Evolutionary conservation across 2,329 filamentous ascomycete species (phyloP), one percentile per base, ranked within the genome.

Genomic region (Fusarium gaditjirri): DNA sequence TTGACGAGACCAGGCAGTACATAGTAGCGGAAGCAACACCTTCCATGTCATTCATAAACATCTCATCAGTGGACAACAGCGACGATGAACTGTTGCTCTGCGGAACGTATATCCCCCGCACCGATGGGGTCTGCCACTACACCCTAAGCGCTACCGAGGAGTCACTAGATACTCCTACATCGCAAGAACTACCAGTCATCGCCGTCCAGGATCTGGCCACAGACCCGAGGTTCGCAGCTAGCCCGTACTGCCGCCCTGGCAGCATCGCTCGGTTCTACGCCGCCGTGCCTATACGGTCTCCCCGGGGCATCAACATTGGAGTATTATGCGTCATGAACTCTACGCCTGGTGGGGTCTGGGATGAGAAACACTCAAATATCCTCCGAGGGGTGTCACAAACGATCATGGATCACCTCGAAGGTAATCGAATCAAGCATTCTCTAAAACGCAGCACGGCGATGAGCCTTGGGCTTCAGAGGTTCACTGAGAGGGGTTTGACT

Each of bases 251-350:
- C 0, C 14, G 54, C 8, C 9, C 16, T 31, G 29, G 31, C 8
- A 21, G 50, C 10, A 19, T 36, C 16, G 55, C 43, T 7, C 19
- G 16, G 16, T 65, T 36, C 0, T 61, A 65, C 25, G 61, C 61
- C 8, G 23, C 61, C 9, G 23, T 65, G 1, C 61, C 61, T 0
- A 62, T 65, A 21, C 57, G 61, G 4, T 61, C 61, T 6, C 60
- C 36, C 16, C 44, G 61, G 5, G 57, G 46, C 2, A 65, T 65
- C 8, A 65, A 65, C 8, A 61, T 65, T 4, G 61, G 61, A 21
- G 35, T 54, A 1, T 54, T 61, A 14, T 27, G 33, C 8, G 33
- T 62, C 2, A 35, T 61, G 14, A 65, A 17, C 25, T n/a, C 50
- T 17, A 41, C n/a, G 4, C 23, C 56, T 13, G 8, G 12, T 2